A percentile compares a stretch with the other conserved stretches of the same genome.
These are phyloP conservation scores for Coprinopsis sp. DNA, from an alignment of 768 basidiomycete species.

Conservation along the genomic window DNA sequence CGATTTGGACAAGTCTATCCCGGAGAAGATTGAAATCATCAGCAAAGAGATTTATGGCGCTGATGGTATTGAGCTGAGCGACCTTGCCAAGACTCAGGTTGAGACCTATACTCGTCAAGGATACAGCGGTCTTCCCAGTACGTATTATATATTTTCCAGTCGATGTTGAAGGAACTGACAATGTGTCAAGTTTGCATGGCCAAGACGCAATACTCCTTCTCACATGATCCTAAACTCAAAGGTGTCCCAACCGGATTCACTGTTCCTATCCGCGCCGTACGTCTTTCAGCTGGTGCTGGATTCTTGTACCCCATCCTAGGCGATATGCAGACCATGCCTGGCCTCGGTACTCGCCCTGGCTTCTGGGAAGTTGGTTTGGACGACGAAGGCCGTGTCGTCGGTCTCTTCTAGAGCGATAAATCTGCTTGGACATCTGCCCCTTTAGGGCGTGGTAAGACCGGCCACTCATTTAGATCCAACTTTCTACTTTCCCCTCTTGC, in stretches of 20 bases:
- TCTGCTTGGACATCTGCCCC: neutral
- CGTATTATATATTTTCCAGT: slow-evolving; percentile 22
- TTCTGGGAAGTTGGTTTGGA: slow-evolving; percentile 91
- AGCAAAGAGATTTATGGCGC: slow-evolving; percentile 92
- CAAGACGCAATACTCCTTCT: slow-evolving; percentile 97
- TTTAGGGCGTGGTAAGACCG: too few species aligned
- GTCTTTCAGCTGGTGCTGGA: slow-evolving; percentile 88
- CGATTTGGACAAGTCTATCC: slow-evolving; percentile 76
- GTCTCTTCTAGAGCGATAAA: slow-evolving; percentile 67
- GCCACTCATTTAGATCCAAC: too few species aligned
- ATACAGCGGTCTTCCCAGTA: slow-evolving; percentile 72
- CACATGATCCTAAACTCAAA: slow-evolving; percentile 88
- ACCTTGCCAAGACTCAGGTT: slow-evolving; percentile 78
- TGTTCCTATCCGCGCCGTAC: slow-evolving; percentile 83
- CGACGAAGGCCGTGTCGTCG: slow-evolving; percentile 77
- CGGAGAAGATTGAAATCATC: slow-evolving; percentile 85
- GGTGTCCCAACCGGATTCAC: slow-evolving; percentile 90
- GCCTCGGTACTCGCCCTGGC: slow-evolving; percentile 86
- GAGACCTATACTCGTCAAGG: slow-evolving; percentile 92
- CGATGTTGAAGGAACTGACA: slow-evolving; percentile 1
- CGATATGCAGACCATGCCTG: slow-evolving; percentile 99
- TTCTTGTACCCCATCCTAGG: slow-evolving; percentile 95
- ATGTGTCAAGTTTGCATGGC: slow-evolving; percentile 80
- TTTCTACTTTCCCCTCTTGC: too few species aligned
- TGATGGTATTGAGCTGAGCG: slow-evolving; percentile 83